phyloP scores from a whole-genome alignment of 1,284 basidiomycete species.

The Melampsora occidentalis region DNA sequence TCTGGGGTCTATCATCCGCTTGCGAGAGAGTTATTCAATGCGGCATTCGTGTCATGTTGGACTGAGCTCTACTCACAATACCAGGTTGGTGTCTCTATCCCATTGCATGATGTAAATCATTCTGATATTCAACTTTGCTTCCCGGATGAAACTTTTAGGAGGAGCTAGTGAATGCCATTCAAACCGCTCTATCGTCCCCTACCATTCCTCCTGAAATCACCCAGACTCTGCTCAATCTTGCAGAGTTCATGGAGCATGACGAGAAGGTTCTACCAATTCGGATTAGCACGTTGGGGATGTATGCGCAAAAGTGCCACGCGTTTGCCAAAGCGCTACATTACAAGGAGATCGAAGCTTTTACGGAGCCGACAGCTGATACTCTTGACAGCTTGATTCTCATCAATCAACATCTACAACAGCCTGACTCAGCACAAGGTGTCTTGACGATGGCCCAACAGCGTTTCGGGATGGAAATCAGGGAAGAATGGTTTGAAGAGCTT shows the following conservation, averaged over 20 bases:
- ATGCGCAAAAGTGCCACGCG: slow-evolving; percentile 84
- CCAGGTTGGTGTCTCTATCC: slow-evolving; percentile 62
- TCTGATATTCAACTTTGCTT: background rate
- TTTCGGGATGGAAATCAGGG: slow-evolving; percentile 56
- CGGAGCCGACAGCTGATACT: slow-evolving; percentile 76
- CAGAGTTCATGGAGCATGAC: slow-evolving; percentile 99
- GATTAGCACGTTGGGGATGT: slow-evolving; percentile 86
- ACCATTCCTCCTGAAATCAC: slow-evolving; percentile 84
- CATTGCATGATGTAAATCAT: too few relatives aligned
- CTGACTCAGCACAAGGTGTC: slow-evolving; percentile 93
- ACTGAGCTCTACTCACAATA: slow-evolving; percentile 92
- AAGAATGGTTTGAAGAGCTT: slow-evolving; percentile 81
- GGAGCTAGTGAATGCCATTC: slow-evolving; percentile 86
- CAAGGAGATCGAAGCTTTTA: slow-evolving; percentile 96
- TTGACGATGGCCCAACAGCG: slow-evolving; percentile 66
- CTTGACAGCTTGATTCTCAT: slow-evolving; percentile 95
- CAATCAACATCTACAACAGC: slow-evolving; percentile 95
- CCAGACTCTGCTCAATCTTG: slow-evolving; percentile 90
- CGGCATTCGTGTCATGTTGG: slow-evolving; percentile 98
- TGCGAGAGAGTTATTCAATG: slow-evolving; percentile 93
- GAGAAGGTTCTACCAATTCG: slow-evolving; percentile 95
- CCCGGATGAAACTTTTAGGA: slow-evolving; percentile 62
- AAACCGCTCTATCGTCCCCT: slow-evolving; percentile 76
- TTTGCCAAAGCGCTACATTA: slow-evolving; percentile 98
- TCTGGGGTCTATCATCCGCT: slow-evolving; percentile 89